Evolutionary conservation across 164 flowering plant species (phyloP), one percentile per base, ranked within the genome.

Genomic region (Nymphaea thermarum): DNA sequence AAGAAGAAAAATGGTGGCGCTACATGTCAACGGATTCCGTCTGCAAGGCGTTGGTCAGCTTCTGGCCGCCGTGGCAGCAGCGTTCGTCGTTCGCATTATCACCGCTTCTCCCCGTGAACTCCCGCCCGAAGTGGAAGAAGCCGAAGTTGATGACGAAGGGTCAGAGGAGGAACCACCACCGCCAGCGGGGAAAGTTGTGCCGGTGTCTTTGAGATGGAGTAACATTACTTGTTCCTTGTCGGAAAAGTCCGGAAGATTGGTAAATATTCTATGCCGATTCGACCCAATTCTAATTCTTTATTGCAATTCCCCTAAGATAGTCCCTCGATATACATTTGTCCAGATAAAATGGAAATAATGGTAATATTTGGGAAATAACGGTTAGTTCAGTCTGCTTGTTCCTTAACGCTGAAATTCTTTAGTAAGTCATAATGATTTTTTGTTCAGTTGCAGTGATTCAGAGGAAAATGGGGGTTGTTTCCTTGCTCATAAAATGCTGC

Each of bases 171-270:
- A 62, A 15, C 79, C 68, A 62, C 62, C 73, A 71, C 72, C 77
- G 55, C 66, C 44, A 5, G 4, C 80, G 62, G 87, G 83, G 3
- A 80, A 81, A 66, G 86, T 91, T 42, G 3, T 64, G 36, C 96
- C 99, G 67, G 87, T 88, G 63, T 80, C 87, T 43, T 84, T 95
- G 61, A 84, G 72, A 36, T 95, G 99, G 99, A 77, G 77, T 47
- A 86, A 80, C 80, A 82, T 95, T 73, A 87, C 84, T 2, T 95
- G 96, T 74, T 81, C 90, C 4, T 82, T 91, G 69, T 75, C 87
- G 5, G 91, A 90, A 57, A 91, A 87, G 72, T 77, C 95, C 6
- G 80, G 87, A 8, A 80, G 87, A 79, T 76, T 85, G n/a, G 97
- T 94, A 65, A 85, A 80, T 59, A 57, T 36, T 16, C 55, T 47